Conservation (phyloP, 176 grass and related monocot species). For the maize (Zea mays) region DNA sequence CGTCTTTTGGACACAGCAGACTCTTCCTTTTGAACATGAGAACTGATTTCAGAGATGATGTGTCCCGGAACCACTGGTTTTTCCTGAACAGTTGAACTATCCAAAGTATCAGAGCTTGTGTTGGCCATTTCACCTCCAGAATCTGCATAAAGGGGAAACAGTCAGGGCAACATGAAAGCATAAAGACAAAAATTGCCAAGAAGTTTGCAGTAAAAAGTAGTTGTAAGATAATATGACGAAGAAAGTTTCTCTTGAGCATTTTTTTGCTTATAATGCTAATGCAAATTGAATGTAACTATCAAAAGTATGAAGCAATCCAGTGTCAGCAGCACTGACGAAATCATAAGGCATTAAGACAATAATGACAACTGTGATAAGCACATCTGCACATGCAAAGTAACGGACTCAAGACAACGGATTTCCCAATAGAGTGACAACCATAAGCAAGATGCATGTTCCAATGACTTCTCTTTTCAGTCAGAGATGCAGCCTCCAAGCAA, state of each 20-base stretch:
- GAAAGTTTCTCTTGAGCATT: not conserved
- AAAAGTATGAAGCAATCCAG: constrained; percentile 20
- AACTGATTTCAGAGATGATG: constrained; percentile 21
- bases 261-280: constrained; percentile 4
- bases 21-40: constrained; percentile 27
- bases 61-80: not conserved
- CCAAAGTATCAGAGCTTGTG: constrained; percentile 37
- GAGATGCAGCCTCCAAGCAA: constrained; percentile 24
- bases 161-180: constrained; percentile 16
- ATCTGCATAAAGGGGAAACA: constrained; percentile 37
- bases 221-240: not conserved
- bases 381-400: constrained; percentile 8
- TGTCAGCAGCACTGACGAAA: not conserved
- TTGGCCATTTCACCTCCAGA: constrained; percentile 50
- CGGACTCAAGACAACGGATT: not conserved
- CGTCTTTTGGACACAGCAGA: constrained; percentile 18
- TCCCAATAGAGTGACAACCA: constrained; percentile 31
- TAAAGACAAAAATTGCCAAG: not conserved
- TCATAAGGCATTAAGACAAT: not conserved
- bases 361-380: constrained; percentile 4
- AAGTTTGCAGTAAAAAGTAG: not conserved
- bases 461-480: constrained; percentile 18
- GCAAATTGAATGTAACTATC: constrained; percentile 15
- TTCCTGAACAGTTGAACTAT: constrained; percentile 40
- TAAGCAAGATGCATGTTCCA: constrained; percentile 10